Base-by-base conservation (phyloP, 2,329 filamentous ascomycete genomes). In the Huntiella bhutanensis region DNA sequence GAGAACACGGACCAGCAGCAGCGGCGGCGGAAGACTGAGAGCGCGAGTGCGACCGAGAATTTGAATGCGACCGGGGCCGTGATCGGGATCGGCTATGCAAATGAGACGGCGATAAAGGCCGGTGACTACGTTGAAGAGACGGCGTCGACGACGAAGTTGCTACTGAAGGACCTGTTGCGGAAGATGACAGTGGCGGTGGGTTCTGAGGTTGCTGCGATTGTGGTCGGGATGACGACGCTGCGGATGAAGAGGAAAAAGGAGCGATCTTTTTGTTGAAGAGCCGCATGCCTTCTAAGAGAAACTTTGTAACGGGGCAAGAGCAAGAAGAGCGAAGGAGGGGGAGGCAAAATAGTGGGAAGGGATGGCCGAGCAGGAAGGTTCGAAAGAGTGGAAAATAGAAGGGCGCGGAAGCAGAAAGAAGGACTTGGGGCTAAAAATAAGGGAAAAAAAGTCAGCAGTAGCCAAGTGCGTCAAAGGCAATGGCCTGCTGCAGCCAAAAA, bases 331-430 rank as follows among this genome's bases (percentile, higher is more conserved):
- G 19, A 43, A 39, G 28, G 35, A 47, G 38, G 42, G 39, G 34
- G 28, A 40, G 41, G 13, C 17, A 40, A 47, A 32, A 44, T 38
- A 47, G 28, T 37, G 35, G 36, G 36, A 39, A 22, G 40, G 41
- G 41, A 43, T 43, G 41, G 32, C 41, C 22, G 41, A 43, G 41
- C 41, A 43, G 41, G 32, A 43, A 43, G 41, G 17, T 34, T 43
- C 28, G 56, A 54, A 54, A 57, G 54, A 53, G 52, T 53, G 49
- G 50, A 50, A 38, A 49, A 48, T 37, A 47, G 45, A 51, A 45
- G 46, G 49, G 35, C 39, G 47, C 32, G 37, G 42, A 51, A 46
- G 47, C 34, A 45, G 32, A 49, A 41, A 45, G 43, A 49, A 43
- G 33, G 38, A 13, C 39, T 46, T 50, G 48, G 43, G 51, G 51